A percentile compares a stretch with the other conserved stretches of the same genome.
phyloP scores from a whole-genome alignment of 768 basidiomycete species.

The Neoboletus subvelutipes region DNA sequence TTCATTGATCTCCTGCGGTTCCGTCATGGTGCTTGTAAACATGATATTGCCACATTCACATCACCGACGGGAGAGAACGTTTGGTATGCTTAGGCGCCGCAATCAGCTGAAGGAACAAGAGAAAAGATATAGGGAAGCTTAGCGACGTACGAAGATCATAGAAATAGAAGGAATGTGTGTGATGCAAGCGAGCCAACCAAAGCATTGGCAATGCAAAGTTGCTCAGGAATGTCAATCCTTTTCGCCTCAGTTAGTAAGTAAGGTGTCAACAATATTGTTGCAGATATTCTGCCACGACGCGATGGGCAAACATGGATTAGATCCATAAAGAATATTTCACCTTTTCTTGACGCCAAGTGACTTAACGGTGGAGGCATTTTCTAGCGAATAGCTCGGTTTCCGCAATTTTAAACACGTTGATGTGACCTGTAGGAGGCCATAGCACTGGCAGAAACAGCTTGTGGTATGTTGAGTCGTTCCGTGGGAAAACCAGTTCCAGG shows the following conservation, averaged over 20 bases:
- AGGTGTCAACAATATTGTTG: not conserved
- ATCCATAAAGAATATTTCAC: too few species aligned
- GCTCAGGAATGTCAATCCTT: not conserved
- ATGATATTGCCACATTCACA: not conserved
- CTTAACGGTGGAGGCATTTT: too few species aligned
- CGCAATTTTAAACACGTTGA: too few species aligned
- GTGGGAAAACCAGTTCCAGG: too few species aligned
- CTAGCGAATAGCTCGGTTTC: too few species aligned
- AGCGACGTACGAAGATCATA: not conserved
- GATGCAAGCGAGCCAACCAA: not conserved
- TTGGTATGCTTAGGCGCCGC: not conserved
- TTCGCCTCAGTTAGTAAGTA: not conserved
- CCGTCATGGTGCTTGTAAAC: not conserved
- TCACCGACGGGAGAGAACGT: not conserved
- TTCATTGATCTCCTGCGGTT: not conserved
- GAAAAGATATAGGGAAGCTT: not conserved
- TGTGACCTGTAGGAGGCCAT: too few species aligned
- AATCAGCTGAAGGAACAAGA: not conserved
- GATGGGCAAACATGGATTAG: too few species aligned
- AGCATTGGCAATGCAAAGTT: not conserved
- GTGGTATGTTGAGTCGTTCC: too few species aligned
- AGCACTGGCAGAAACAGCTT: too few species aligned
- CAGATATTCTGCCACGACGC: too few species aligned
- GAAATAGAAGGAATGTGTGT: not conserved
- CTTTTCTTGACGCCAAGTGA: too few species aligned